Conservation (phyloP, 805 yeast species). For the Lachancea quebecensis region DNA sequence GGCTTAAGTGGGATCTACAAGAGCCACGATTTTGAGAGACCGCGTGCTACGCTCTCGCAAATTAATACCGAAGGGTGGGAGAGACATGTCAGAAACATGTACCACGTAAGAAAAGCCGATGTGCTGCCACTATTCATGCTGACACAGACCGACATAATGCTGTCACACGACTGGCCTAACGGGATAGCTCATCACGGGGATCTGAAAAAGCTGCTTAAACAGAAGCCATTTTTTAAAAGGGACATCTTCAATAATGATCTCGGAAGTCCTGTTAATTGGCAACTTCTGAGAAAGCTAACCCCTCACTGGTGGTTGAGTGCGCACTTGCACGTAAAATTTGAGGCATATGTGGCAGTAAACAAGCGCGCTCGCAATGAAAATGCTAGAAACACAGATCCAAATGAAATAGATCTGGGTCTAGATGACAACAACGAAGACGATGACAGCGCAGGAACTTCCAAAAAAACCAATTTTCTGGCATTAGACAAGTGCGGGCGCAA, state of each 20-base stretch:
- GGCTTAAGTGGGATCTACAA: slow-evolving; percentile 85
- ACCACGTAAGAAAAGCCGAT: slow-evolving; percentile 57
- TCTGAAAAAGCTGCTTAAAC: slow-evolving; percentile 38
- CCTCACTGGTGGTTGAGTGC: slow-evolving; percentile 85
- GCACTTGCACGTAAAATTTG: slow-evolving; percentile 73
- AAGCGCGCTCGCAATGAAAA: slow-evolving; percentile 21
- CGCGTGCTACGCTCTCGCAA: slow-evolving; percentile 42
- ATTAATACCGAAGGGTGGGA: slow-evolving; percentile 27
- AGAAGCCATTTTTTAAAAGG: slow-evolving; percentile 58
- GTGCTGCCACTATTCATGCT: slow-evolving; percentile 48
- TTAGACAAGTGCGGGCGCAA: slow-evolving; percentile 77
- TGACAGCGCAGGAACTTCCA: slow-evolving; percentile 7
- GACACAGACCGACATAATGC: slow-evolving; percentile 43
- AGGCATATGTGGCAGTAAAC: slow-evolving; percentile 36
- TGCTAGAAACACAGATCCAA: slow-evolving; percentile 13
- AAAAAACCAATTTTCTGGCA: slow-evolving; percentile 55
- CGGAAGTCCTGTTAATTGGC: slow-evolving; percentile 67
- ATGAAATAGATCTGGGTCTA: slow-evolving; percentile 33
- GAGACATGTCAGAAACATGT: slow-evolving; percentile 31
- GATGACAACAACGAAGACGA: slow-evolving; percentile 16
- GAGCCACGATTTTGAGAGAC: slow-evolving; percentile 40
- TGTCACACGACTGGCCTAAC: slow-evolving; percentile 94
- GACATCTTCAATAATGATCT: slow-evolving; percentile 56
- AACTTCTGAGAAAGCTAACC: slow-evolving; percentile 43
- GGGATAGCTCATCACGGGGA: slow-evolving; percentile 67